Evolutionary conservation across 805 yeast genomes (phyloP).

Genomic region (Torulaspora maleeae): DNA sequence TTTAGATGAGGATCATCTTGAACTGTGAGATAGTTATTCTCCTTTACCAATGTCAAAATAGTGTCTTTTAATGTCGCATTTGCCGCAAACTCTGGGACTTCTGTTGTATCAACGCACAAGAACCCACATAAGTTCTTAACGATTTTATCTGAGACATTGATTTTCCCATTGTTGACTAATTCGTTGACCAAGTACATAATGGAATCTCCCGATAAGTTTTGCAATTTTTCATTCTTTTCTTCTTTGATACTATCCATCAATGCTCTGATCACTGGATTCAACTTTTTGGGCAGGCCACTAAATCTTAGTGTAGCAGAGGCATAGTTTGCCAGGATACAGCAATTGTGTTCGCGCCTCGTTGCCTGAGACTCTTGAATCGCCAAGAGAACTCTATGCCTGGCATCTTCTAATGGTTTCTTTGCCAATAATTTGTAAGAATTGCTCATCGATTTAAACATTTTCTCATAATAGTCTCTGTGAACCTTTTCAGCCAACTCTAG

Average conservation of each 20-base stretch:
- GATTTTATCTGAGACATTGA: slow-evolving; percentile 80
- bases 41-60: slow-evolving; percentile 73
- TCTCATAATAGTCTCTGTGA: slow-evolving; percentile 58
- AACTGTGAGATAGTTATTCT: slow-evolving; percentile 61
- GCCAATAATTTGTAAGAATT: slow-evolving; percentile 69
- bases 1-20: slow-evolving; percentile 58
- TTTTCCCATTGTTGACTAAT: slow-evolving; percentile 53
- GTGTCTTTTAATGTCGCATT: slow-evolving; percentile 49
- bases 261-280: slow-evolving; percentile 83
- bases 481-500: slow-evolving; percentile 71
- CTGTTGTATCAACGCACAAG: slow-evolving; percentile 90
- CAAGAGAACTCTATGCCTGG: slow-evolving; percentile 58
- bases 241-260: slow-evolving; percentile 87
- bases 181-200: slow-evolving; percentile 60
- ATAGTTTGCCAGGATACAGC: slow-evolving; percentile 63
- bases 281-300: slow-evolving; percentile 70
- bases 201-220: slow-evolving; percentile 63
- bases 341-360: slow-evolving; percentile 46
- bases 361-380: slow-evolving; percentile 67
- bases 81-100: slow-evolving; percentile 85
- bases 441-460: slow-evolving; percentile 55
- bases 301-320: slow-evolving; percentile 70
- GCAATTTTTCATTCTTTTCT: slow-evolving; percentile 64
- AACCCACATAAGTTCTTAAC: slow-evolving; percentile 88
- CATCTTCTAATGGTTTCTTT: slow-evolving; percentile 70